Evolutionary conservation across 805 yeast genomes (phyloP), one percentile per base, ranked within the genome.

Genomic region (Wickerhamiella occidentalis): DNA sequence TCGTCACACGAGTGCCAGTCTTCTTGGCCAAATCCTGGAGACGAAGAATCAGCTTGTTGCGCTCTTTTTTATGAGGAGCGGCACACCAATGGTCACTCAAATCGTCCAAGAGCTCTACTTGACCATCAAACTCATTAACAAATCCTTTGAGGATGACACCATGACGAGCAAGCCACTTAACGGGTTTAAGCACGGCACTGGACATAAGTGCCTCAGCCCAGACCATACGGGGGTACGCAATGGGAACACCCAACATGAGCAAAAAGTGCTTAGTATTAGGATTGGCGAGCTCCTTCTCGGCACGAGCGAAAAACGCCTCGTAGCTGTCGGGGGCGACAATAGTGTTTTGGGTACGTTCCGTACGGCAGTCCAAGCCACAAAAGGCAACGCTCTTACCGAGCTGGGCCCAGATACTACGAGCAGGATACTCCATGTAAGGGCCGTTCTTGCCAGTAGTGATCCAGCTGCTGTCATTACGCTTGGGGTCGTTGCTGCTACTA

Each of bases 61-160:
- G 75, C 66, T 90, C 98, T 45, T 66, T 65, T 63, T 90, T 92
- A 67, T 90, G 98, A 62, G 80, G 76, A 52, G 73, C 73, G 3
- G 95, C 81, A 64, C 96, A 87, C 98, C 98, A 90, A 67, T 90
- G 97, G 63, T 90, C 98, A 61, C 87, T 81, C 64, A 92, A 71
- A 63, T 90, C 97, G 61, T 92, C 97, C 56, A 92, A 72, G 13
- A 90, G 77, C 66, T 90, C 97, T 5, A 90, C 79, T 37, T 82
- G 78, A 1, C 96, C 96, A 62, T 88, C 96, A 60, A 88, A 90
- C 57, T 85, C 92, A 61, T 92, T 90, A 22, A 86, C 86, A 29
- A 90, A 65, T 0, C 95, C 94, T 52, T 74, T 72, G 45, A 79
- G 75, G 30, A 80, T 62, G 37, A 83, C 65, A 8, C 60, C 54